These are phyloP conservation scores for Senecio squalidus DNA, from an alignment of 140 eudicot genomes.

Conservation along the genomic window DNA sequence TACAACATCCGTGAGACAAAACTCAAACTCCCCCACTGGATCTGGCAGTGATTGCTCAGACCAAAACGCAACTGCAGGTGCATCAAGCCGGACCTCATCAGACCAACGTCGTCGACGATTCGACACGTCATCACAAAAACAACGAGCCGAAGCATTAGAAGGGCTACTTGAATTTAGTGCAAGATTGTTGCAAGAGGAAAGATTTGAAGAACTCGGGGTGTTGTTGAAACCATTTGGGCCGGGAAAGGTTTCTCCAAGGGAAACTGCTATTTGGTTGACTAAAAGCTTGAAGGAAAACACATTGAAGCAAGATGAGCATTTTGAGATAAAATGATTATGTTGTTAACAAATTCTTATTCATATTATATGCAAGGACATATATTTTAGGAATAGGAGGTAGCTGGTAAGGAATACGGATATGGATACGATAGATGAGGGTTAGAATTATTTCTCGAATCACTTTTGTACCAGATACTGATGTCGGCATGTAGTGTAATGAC, in stretches of 20 bases:
- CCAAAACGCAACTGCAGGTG: constrained; percentile 81
- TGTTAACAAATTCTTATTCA: constrained; percentile 7
- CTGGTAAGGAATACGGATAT: constrained; percentile 11
- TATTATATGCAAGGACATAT: constrained; percentile 18
- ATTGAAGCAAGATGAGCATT: constrained; percentile 57
- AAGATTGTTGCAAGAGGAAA: constrained; percentile 68
- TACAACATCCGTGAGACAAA: constrained; percentile 30
- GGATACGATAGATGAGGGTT: constrained; percentile 27
- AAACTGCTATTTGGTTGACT: constrained; percentile 95
- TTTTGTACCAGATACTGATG: constrained; percentile 27
- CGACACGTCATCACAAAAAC: constrained; percentile 72
- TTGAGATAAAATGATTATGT: constrained; percentile 3
- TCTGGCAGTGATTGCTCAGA: constrained; percentile 63
- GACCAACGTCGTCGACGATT: constrained; percentile 54
- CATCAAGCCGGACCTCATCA: constrained; percentile 86
- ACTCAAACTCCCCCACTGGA: constrained; percentile 33
- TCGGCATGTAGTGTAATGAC: constrained; percentile 23
- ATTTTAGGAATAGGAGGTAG: constrained; percentile 16
- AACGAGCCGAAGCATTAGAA: constrained; percentile 90
- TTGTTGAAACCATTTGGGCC: constrained; percentile 92
- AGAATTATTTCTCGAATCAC: constrained; percentile 30
- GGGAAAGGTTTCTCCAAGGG: constrained; percentile 92
- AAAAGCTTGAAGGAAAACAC: constrained; percentile 85
- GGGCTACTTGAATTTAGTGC: constrained; percentile 95
- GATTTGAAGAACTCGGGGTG: constrained; percentile 87